A percentile compares a stretch with the other conserved stretches of the same genome.
These are phyloP conservation scores for Amaranthus cruentus DNA, from an alignment of 148 eudicot genomes.

Conservation along the genomic window DNA sequence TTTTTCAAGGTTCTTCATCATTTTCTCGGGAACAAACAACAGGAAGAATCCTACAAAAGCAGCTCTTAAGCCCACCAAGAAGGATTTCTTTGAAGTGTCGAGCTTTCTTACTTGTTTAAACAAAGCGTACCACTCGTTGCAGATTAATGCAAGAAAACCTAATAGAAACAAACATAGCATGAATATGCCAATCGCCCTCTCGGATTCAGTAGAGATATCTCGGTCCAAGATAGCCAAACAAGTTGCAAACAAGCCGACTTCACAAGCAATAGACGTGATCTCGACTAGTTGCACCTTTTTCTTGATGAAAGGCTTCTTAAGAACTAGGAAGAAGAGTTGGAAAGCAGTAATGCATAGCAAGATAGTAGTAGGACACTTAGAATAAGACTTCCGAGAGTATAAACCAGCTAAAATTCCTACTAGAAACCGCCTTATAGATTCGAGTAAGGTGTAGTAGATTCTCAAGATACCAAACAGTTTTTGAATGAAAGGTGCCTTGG, in stretches of 20 bases:
- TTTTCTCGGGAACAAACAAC: constrained; percentile 40
- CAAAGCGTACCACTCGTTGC: constrained; percentile 74
- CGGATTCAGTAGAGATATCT: constrained; percentile 31
- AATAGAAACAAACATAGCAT: constrained; percentile 55
- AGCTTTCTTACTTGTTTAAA: constrained; percentile 56
- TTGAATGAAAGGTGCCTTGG: constrained; percentile 91
- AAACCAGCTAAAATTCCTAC: constrained; percentile 66
- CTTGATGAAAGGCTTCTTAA: constrained; percentile 95
- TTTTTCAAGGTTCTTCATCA: constrained; percentile 37
- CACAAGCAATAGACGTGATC: constrained; percentile 64
- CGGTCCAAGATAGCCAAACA: constrained; percentile 39
- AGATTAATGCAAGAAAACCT: constrained; percentile 49
- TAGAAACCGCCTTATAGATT: constrained; percentile 56
- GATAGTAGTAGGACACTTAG: constrained; percentile 40
- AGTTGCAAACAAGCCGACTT: constrained; percentile 57
- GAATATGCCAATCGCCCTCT: constrained; percentile 44
- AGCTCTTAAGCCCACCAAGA: constrained; percentile 46
- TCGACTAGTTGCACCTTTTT: constrained; percentile 81
- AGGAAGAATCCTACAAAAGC: constrained; percentile 53
- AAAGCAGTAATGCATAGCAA: constrained; percentile 69
- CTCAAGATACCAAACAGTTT: constrained; percentile 86
- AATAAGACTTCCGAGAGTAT: constrained; percentile 38
- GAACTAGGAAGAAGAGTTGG: constrained; percentile 77
- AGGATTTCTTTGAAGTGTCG: constrained; percentile 41
- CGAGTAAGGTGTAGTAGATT: constrained; percentile 80